Percentiles rank a stretch among this genome's conserved stretches.
Evolutionary conservation across 179 eudicot species (phyloP).

Genomic region (Gypsophila paniculata): DNA sequence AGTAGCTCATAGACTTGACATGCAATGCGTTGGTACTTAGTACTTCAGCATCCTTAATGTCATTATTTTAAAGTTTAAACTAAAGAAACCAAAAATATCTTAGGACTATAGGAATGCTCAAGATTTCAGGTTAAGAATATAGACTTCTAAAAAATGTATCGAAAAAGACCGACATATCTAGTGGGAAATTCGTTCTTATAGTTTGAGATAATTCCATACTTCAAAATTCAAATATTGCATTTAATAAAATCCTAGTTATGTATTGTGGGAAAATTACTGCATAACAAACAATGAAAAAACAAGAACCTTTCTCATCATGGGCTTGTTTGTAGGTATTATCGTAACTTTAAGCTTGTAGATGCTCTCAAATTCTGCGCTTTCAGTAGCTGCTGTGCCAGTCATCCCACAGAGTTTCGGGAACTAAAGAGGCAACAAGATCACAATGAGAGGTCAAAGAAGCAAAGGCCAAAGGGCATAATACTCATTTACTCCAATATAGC

Average conservation of each 20-base stretch:
- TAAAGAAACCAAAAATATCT: not conserved
- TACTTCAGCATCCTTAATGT: not conserved
- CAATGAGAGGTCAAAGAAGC: constrained; percentile 19
- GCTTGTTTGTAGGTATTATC: constrained; percentile 92
- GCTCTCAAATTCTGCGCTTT: constrained; percentile 95
- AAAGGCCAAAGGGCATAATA: constrained; percentile 8
- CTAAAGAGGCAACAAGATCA: constrained; percentile 39
- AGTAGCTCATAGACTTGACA: constrained; percentile 3
- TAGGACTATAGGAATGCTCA: not conserved
- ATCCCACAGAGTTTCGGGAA: constrained; percentile 98
- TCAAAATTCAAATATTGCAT: not conserved
- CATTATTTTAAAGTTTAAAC: not conserved
- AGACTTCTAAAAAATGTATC: too few species aligned
- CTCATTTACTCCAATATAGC: not conserved
- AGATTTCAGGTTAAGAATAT: too few species aligned
- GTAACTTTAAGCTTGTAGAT: constrained; percentile 98
- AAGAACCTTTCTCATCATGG: constrained; percentile 96
- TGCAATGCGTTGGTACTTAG: not conserved
- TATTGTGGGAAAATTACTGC: constrained; percentile 8
- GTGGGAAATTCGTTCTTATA: not conserved
- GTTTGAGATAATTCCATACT: not conserved
- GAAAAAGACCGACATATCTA: not conserved
- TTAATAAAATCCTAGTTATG: not conserved
- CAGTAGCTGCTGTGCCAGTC: constrained; percentile 99
- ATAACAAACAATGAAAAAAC: constrained; percentile 1